phyloP scores from a whole-genome alignment of 768 basidiomycete genomes.

The Pisolithus marmoratus region DNA sequence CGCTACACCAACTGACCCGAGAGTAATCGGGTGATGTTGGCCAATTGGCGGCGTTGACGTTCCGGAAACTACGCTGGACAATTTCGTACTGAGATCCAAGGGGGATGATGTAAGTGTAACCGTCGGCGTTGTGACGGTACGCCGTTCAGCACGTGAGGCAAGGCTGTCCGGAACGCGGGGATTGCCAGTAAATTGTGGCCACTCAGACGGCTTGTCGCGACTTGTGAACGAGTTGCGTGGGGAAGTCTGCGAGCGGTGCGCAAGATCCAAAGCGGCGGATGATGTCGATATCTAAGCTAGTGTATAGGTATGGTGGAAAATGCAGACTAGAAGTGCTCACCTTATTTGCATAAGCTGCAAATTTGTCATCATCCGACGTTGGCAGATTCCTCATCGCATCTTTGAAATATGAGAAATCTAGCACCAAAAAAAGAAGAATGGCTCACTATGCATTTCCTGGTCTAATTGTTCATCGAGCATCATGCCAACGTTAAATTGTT shows the following conservation, averaged over 20 bases:
- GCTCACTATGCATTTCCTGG: slow-evolving; percentile 89
- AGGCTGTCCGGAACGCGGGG: slow-evolving; percentile 57
- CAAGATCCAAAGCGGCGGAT: slow-evolving; percentile 90
- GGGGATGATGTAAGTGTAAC: slow-evolving; percentile 55
- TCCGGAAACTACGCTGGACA: slow-evolving; percentile 46
- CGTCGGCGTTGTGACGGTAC: slow-evolving; percentile 70
- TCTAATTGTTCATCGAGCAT: slow-evolving; percentile 92
- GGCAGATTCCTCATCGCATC: slow-evolving; percentile 87
- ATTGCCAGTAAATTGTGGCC: slow-evolving; percentile 81
- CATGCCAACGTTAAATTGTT: slow-evolving; percentile 76
- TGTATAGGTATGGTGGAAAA: slow-evolving; percentile 1
- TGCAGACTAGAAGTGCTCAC: slow-evolving; percentile 32
- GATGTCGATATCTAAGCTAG: slow-evolving; percentile 65
- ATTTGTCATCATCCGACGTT: slow-evolving; percentile 91
- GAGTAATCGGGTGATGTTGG: slow-evolving; percentile 52
- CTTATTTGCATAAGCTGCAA: slow-evolving; percentile 57
- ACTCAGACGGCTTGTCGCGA: slow-evolving; percentile 81
- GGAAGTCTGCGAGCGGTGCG: slow-evolving; percentile 80
- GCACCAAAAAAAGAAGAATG: background rate
- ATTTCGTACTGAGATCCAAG: slow-evolving; percentile 43
- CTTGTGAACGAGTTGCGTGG: slow-evolving; percentile 54
- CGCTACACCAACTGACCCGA: slow-evolving; percentile 11
- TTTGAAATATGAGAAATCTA: slow-evolving; percentile 28
- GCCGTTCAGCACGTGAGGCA: slow-evolving; percentile 53
- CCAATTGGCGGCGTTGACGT: slow-evolving; percentile 59